Evolutionary conservation across 768 basidiomycete species (phyloP).

Genomic region (Boletus rex-veris): DNA sequence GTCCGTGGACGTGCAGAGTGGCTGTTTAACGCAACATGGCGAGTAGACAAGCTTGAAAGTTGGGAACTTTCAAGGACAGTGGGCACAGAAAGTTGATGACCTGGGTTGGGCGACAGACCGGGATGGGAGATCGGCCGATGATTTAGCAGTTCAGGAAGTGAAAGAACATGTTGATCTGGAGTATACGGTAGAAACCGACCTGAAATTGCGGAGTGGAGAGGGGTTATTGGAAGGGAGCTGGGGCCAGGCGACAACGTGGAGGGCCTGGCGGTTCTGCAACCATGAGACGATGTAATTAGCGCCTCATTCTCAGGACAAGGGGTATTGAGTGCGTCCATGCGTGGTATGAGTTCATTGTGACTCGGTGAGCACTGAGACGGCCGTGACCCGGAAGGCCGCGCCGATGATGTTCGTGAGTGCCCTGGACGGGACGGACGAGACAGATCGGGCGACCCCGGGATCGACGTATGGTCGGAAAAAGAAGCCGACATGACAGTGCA

Average conservation of each 20-base stretch:
- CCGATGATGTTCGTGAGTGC: conserved; percentile 32
- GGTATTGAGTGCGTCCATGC: conserved; percentile 24
- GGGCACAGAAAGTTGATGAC: conserved; percentile 38
- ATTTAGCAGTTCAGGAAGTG: conserved; percentile 40
- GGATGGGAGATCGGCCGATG: conserved; percentile 39
- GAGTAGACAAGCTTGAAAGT: conserved; percentile 51
- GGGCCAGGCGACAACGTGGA: conserved; percentile 46
- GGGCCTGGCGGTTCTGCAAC: conserved; percentile 55
- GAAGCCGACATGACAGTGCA: conserved; percentile 14
- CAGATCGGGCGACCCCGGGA: conserved; percentile 31
- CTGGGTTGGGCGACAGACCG: conserved; percentile 37
- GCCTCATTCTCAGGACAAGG: conserved; percentile 38
- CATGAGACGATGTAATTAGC: conserved; percentile 40
- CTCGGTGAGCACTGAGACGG: conserved; percentile 23
- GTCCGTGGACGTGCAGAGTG: conserved; percentile 62
- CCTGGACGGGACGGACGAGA: conserved; percentile 30
- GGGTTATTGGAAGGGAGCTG: conserved; percentile 23
- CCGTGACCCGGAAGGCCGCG: conserved; percentile 19
- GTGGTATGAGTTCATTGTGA: conserved; percentile 14
- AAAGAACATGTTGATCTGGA: conserved; percentile 45
- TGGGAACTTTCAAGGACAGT: conserved; percentile 45
- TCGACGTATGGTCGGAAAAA: conserved; percentile 14
- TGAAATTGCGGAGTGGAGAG: conserved; percentile 47
- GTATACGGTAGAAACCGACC: conserved; percentile 36
- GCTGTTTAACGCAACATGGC: conserved; percentile 59